These are phyloP conservation scores for Phtheirospermum japonicum DNA, from an alignment of 257 asterid genomes.

Conservation along the genomic window DNA sequence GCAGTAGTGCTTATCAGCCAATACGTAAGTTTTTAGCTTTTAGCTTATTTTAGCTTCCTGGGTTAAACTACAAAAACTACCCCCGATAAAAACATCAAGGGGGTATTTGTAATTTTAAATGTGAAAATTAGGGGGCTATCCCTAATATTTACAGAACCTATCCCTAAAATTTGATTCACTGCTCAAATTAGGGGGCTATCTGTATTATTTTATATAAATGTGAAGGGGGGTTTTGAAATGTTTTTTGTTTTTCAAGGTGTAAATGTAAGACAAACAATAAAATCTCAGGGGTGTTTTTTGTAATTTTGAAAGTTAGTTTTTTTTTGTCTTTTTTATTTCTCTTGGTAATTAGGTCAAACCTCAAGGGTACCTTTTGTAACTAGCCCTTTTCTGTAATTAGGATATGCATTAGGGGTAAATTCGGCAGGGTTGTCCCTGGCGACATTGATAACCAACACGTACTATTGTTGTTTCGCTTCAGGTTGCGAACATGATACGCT, in stretches of 20 bases:
- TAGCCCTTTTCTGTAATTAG: too few species aligned
- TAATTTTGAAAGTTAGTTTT: too few species aligned
- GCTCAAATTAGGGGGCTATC: neutral
- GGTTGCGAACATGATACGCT: conserved; percentile 88
- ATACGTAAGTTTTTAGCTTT: conserved; percentile 52
- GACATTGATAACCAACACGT: neutral
- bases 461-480: conserved; percentile 24
- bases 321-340: too few species aligned
- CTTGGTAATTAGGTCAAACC: too few species aligned
- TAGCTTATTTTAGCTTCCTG: neutral
- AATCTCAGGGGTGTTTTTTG: neutral
- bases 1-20: conserved; percentile 91
- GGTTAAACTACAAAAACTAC: neutral
- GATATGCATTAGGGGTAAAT: too few species aligned
- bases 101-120: neutral
- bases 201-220: neutral
- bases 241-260: neutral
- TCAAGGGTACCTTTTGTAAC: neutral
- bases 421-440: neutral
- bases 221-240: neutral
- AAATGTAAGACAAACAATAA: neutral
- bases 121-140: too few species aligned
- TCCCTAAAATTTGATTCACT: neutral
- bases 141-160: too few species aligned
- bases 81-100: neutral